Conservation (phyloP, 768 basidiomycete species). For the Clathrus columnatus region DNA sequence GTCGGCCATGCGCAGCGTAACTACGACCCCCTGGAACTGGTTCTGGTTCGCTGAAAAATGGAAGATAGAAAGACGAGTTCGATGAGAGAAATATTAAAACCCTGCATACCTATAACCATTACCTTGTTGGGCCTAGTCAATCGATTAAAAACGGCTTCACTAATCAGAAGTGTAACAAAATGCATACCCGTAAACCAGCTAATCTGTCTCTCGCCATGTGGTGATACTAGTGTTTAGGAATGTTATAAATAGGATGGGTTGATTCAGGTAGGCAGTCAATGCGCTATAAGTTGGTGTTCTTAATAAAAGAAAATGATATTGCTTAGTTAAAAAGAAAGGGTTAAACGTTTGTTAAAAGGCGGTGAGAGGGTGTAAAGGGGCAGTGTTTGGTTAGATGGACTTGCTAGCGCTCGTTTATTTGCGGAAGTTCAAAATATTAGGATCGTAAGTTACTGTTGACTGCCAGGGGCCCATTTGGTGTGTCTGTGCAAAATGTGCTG, state of each 20-base stretch:
- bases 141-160: not conserved
- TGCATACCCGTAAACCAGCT: slow-evolving; percentile 12
- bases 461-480: no score
- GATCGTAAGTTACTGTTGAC: no score
- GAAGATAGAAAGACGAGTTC: not conserved
- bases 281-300: not conserved
- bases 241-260: not conserved
- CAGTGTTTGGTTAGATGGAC: no score
- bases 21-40: slow-evolving; percentile 16
- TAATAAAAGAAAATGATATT: not conserved
- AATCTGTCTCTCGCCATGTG: slow-evolving; percentile 14
- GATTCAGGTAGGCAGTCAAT: not conserved
- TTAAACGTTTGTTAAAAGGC: no score
- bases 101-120: slow-evolving; percentile 4
- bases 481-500: no score
- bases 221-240: not conserved
- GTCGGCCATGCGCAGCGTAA: slow-evolving; percentile 53
- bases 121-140: slow-evolving; percentile 7
- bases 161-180: not conserved
- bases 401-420: no score
- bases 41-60: not conserved
- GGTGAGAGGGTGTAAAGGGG: no score
- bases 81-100: not conserved
- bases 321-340: no score
- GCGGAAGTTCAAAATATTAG: no score